Evolutionary conservation across 2,329 filamentous ascomycete genomes (phyloP).

Genomic region (Mycosphaerella sp.): DNA sequence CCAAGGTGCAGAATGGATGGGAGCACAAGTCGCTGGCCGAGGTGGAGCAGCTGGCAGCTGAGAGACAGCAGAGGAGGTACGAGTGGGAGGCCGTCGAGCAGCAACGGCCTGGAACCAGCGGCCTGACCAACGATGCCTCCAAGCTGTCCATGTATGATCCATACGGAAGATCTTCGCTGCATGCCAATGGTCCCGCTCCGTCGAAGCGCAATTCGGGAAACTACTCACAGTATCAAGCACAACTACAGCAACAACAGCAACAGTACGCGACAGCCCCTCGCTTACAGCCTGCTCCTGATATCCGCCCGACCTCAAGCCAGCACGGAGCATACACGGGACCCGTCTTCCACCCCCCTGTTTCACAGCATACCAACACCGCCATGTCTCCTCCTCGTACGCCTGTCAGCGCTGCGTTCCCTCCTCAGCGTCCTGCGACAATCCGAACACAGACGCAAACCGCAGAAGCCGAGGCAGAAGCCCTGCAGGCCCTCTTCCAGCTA

Average conservation of each 20-base stretch:
- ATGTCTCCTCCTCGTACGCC: slow-evolving; percentile 34
- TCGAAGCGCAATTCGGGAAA: slow-evolving; percentile 32
- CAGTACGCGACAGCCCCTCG: slow-evolving; percentile 7
- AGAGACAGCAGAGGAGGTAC: slow-evolving; percentile 43
- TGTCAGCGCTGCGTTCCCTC: slow-evolving; percentile 24
- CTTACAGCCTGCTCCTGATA: slow-evolving; percentile 31
- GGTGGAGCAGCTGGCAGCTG: slow-evolving; percentile 67
- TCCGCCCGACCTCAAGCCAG: slow-evolving; percentile 23
- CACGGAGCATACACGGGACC: slow-evolving; percentile 8
- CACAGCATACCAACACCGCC: slow-evolving; percentile 10
- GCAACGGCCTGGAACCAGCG: slow-evolving; percentile 26
- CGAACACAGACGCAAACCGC: slow-evolving; percentile 64
- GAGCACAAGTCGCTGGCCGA: slow-evolving; percentile 72
- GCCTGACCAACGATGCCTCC: slow-evolving; percentile 27
- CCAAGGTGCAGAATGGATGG: slow-evolving; percentile 89
- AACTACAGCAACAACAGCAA: slow-evolving; percentile 15
- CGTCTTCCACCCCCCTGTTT: slow-evolving; percentile 4
- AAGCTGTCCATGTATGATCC: slow-evolving; percentile 28
- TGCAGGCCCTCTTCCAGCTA: slow-evolving; percentile 75
- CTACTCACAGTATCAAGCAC: slow-evolving; percentile 17
- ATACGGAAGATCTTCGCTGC: slow-evolving; percentile 15
- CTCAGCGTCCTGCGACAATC: slow-evolving; percentile 45
- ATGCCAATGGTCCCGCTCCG: slow-evolving; percentile 23
- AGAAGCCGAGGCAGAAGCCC: slow-evolving; percentile 69
- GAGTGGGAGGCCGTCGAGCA: slow-evolving; percentile 27